A percentile compares a stretch with the other conserved stretches of the same genome.
These are phyloP conservation scores for Acacia melanoxylon DNA, from an alignment of 306 rosid genomes.

Conservation along the genomic window DNA sequence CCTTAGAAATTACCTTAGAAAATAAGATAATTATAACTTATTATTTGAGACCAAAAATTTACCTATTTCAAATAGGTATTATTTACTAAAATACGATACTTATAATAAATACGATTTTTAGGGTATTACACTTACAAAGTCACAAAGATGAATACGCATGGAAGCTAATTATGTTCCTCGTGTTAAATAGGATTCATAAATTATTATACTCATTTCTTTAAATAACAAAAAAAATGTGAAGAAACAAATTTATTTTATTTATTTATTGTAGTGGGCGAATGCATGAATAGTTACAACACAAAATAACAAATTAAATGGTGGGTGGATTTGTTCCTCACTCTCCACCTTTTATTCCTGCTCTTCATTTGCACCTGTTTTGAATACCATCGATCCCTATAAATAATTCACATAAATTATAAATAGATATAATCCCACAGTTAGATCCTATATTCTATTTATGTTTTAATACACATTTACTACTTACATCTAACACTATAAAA, in stretches of 20 bases:
- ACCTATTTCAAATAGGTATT: too few species aligned
- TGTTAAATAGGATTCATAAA: not conserved
- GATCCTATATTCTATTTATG: not conserved
- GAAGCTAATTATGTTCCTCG: not conserved
- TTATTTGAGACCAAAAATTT: too few species aligned
- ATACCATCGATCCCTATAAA: conserved; percentile 19
- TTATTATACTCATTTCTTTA: not conserved
- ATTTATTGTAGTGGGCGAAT: not conserved
- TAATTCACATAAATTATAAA: not conserved
- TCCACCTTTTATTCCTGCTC: conserved; percentile 36
- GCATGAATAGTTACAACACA: conserved; percentile 30
- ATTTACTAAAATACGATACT: too few species aligned
- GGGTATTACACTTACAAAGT: too few species aligned
- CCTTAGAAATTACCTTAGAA: too few species aligned
- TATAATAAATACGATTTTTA: too few species aligned
- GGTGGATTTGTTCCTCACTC: conserved; percentile 40
- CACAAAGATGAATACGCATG: too few species aligned
- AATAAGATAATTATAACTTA: too few species aligned
- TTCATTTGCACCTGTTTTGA: conserved; percentile 25
- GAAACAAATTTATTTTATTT: not conserved
- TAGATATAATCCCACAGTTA: not conserved
- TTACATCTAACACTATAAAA: not conserved
- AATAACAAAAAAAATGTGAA: not conserved
- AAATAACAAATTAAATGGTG: not conserved
- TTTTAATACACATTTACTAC: not conserved